Base-by-base conservation (phyloP, 305 asterid genomes). In the Solanum hybrid region DNA sequence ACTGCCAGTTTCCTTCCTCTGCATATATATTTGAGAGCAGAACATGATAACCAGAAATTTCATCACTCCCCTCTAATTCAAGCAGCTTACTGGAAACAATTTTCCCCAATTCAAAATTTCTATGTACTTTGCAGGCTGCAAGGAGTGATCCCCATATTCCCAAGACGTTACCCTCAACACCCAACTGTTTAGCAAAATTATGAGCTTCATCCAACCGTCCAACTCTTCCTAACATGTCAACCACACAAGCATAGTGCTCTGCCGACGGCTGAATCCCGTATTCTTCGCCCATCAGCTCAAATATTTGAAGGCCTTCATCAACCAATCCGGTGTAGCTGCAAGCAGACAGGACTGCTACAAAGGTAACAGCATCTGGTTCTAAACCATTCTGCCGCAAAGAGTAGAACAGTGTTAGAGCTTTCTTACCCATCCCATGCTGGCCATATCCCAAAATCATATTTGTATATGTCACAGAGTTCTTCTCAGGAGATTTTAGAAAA, bases 81-180 rank as follows among this genome's bases (percentile, higher is more conserved):
- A 95, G 94, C 92, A 96, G 90, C 93, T 94, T 95, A 34, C 92
- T 87, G 27, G 98, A 97, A 79, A 95, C 96, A 91, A 92, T 88
- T 92, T 95, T 96, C 84, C 97, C 99, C 94, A 96, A 86, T 90
- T 95, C 99, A 89, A 91, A 95, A 11, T 96, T 88, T 82, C 92
- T 91, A 88, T 96, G 98, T 29, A 94, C 89, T 92, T 73, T 94
- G 95, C 99, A 97, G 36, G 99, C 95, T 40, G 96, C 93, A 72
- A 95, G 96, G 32, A 97, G 93, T n/a, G 99, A 95, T 82, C 98
- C 99, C 99, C 99, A 97, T 40, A 95, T 93, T 88, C 94, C 96
- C 66, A 90, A 56, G n/a, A 90, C 90, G 85, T 93, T 91, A 38
- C 95, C 94, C 87, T 93, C 93, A 86, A 91, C 91, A 10, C 95